Evolutionary conservation across 208 protist genomes (phyloP).

Genomic region (Leishmania guyanensis): DNA sequence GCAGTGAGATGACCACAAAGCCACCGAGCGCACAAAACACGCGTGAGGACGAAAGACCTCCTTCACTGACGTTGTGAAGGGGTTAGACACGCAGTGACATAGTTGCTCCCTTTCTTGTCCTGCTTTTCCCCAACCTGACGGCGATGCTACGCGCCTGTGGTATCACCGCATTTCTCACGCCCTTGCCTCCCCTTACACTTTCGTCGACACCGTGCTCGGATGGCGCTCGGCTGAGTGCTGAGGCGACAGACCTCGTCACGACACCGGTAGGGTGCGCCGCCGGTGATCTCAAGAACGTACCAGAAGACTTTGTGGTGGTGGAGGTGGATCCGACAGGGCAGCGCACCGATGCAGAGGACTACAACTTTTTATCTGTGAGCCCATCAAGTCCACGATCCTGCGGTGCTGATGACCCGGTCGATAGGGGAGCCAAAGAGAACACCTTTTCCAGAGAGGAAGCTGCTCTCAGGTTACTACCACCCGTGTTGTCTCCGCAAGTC

Average conservation of each 20-base stretch:
- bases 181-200: background rate
- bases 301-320: constrained; percentile 82
- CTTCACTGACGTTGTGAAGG: background rate
- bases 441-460: background rate
- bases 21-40: background rate
- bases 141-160: constrained; percentile 74
- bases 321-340: constrained; percentile 66
- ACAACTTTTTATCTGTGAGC: constrained; percentile 16
- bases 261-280: constrained; percentile 16
- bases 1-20: background rate
- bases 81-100: background rate
- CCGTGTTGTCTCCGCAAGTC: background rate
- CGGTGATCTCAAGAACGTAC: constrained; percentile 47
- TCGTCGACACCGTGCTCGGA: background rate
- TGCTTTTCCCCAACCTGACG: background rate
- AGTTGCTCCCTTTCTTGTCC: background rate
- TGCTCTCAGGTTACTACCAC: background rate
- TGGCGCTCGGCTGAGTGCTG: background rate
- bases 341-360: constrained; percentile 47
- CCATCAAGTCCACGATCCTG: background rate
- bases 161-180: constrained; percentile 36
- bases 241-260: background rate
- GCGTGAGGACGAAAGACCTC: no score
- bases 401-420: background rate
- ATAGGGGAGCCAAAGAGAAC: background rate